A percentile compares a stretch with the other conserved stretches of the same genome.
phyloP scores from a whole-genome alignment of 306 rosid genomes.

The Sindora glabra region DNA sequence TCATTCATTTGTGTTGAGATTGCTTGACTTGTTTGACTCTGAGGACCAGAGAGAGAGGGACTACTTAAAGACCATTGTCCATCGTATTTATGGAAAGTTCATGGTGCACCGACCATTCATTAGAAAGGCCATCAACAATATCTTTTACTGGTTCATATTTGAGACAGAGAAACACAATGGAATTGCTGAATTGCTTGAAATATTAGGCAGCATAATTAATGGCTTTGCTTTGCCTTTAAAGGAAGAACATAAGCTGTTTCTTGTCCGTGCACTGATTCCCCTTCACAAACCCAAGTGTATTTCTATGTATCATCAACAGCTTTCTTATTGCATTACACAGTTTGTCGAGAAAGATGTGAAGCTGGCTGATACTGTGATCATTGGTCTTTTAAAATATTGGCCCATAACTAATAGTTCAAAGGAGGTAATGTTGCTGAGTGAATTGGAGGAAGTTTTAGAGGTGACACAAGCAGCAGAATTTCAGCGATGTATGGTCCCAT shows the following conservation, averaged over 20 bases:
- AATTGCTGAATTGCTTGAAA: slow-evolving; percentile 55
- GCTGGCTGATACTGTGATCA: slow-evolving; percentile 52
- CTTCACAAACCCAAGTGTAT: slow-evolving; percentile 62
- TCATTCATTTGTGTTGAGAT: slow-evolving; percentile 47
- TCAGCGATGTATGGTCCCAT: slow-evolving; percentile 53
- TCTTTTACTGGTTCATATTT: slow-evolving; percentile 54
- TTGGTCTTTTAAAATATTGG: slow-evolving; percentile 60
- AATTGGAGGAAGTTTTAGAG: slow-evolving; percentile 58
- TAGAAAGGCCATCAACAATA: slow-evolving; percentile 53
- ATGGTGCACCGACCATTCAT: slow-evolving; percentile 65
- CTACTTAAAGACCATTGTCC: slow-evolving; percentile 55
- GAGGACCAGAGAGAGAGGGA: slow-evolving; percentile 71
- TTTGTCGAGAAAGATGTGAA: slow-evolving; percentile 63
- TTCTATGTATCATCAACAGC: slow-evolving; percentile 54
- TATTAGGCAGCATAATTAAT: slow-evolving; percentile 53
- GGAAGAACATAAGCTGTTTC: slow-evolving; percentile 70
- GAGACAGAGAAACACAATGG: slow-evolving; percentile 61
- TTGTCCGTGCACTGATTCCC: slow-evolving; percentile 49
- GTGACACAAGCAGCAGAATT: slow-evolving; percentile 51
- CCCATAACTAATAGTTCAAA: slow-evolving; percentile 52
- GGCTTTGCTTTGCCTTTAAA: slow-evolving; percentile 66
- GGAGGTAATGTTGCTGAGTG: slow-evolving; percentile 64
- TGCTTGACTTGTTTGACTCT: slow-evolving; percentile 59
- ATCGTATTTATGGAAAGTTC: slow-evolving; percentile 57
- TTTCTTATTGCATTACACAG: slow-evolving; percentile 52